A percentile compares a stretch with the other conserved stretches of the same genome.
Evolutionary conservation across 2,329 filamentous ascomycete species (phyloP).

Genomic region (Aspergillus aculeatinus): DNA sequence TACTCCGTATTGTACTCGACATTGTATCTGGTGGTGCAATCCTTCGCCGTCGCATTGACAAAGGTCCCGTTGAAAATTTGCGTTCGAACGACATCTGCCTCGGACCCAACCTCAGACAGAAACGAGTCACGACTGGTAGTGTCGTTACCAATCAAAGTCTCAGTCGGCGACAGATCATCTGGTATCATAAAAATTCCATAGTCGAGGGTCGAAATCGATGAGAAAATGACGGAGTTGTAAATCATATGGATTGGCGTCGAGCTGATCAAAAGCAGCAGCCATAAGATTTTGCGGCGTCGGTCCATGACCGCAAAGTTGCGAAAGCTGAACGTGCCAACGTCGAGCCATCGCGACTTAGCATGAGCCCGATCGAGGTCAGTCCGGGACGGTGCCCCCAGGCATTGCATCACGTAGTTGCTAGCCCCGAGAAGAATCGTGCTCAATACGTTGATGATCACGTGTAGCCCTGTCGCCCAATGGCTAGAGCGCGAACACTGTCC

Average conservation of each 20-base stretch:
- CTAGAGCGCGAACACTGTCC: conserved; percentile 12
- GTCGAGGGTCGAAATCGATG: conserved; percentile 8
- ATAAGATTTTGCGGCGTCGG: conserved; percentile 32
- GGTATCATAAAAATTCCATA: conserved; percentile 9
- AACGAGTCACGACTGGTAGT: neutral
- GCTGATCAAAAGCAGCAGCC: conserved; percentile 14
- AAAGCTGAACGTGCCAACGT: conserved; percentile 44
- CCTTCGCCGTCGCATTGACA: neutral
- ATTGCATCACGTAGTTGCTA: conserved; percentile 55
- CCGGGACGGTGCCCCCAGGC: conserved; percentile 51
- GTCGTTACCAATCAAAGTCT: neutral
- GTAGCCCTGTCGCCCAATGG: conserved; percentile 28
- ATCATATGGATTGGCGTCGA: conserved; percentile 18
- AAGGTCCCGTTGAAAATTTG: conserved; percentile 11
- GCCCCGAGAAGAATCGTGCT: conserved; percentile 48
- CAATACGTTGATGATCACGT: conserved; percentile 51
- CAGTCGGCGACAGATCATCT: neutral
- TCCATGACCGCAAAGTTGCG: conserved; percentile 25
- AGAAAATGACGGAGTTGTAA: conserved; percentile 18
- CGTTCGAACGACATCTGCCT: neutral
- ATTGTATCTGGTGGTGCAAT: conserved; percentile 8
- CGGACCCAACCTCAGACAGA: neutral
- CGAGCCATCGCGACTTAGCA: conserved; percentile 39
- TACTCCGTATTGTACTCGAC: conserved; percentile 10
- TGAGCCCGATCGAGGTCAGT: conserved; percentile 52